phyloP scores from a whole-genome alignment of 169 alveolate species.

The Plasmodium relictum region DNA sequence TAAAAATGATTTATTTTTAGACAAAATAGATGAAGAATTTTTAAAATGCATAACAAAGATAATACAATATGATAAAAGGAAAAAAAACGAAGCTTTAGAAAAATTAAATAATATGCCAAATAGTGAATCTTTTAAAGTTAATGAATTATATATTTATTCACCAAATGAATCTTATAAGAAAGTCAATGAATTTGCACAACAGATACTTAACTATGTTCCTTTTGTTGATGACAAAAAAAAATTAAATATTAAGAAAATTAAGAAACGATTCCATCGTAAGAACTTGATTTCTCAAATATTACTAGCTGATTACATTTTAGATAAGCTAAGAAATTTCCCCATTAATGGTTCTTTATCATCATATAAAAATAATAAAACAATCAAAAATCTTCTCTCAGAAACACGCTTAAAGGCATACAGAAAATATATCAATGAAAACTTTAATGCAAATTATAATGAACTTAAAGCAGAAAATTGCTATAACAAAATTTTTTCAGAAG shows the following conservation, averaged over 20 bases:
- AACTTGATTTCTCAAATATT: constrained; percentile 54
- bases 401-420: constrained; percentile 45
- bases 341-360: constrained; percentile 10
- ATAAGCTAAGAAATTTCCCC: constrained; percentile 59
- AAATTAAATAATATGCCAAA: constrained; percentile 31
- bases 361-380: constrained; percentile 11
- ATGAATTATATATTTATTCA: constrained; percentile 42
- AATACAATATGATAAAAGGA: constrained; percentile 69
- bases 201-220: constrained; percentile 72
- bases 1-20: constrained; percentile 12
- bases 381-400: constrained; percentile 31
- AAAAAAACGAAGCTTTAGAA: constrained; percentile 25
- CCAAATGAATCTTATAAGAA: constrained; percentile 66
- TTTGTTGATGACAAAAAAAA: constrained; percentile 73
- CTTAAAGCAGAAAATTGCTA: constrained; percentile 29
- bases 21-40: constrained; percentile 64
- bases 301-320: constrained; percentile 71
- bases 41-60: constrained; percentile 52
- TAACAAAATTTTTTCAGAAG: neutral
- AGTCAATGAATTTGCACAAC: constrained; percentile 55
- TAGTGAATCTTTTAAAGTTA: neutral
- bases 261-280: constrained; percentile 33
- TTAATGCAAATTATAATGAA: constrained; percentile 14
- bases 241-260: constrained; percentile 34
- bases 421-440: constrained; percentile 45